A percentile compares a stretch with the other conserved stretches of the same genome.
phyloP scores from a whole-genome alignment of 78 protist species.

The Dictyostelium brefeldianum region DNA sequence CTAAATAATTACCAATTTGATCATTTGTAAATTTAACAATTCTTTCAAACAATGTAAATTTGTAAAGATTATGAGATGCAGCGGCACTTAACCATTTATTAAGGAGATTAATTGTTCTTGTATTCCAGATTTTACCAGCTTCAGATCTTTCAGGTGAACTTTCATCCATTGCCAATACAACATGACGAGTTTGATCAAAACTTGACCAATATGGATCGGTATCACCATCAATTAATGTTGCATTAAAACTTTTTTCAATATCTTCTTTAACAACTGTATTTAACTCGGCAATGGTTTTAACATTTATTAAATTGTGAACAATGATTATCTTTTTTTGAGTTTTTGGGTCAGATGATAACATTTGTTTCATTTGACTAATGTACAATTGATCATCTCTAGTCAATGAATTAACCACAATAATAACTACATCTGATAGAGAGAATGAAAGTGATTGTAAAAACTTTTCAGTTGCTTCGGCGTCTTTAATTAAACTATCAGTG shows the following conservation, averaged over 20 bases:
- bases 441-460: background rate
- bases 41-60: background rate
- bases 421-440: conserved; percentile 7
- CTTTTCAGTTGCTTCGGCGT: background rate
- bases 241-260: background rate
- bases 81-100: background rate
- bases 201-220: background rate
- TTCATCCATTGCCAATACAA: background rate
- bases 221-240: background rate
- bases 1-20: too few species aligned
- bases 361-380: conserved; percentile 7
- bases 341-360: background rate
- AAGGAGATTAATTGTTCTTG: background rate
- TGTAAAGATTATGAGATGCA: background rate
- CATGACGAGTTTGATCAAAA: background rate
- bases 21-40: too few species aligned
- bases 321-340: background rate
- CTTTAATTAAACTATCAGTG: background rate
- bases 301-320: background rate
- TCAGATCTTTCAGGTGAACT: background rate
- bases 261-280: background rate
- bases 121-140: background rate
- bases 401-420: conserved; percentile 24
- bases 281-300: background rate
- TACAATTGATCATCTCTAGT: conserved; percentile 31